Percentiles rank a stretch among this genome's conserved stretches.
phyloP scores from a whole-genome alignment of 2,329 filamentous ascomycete genomes.

The Pseudopyrenochaeta lycopersici region DNA sequence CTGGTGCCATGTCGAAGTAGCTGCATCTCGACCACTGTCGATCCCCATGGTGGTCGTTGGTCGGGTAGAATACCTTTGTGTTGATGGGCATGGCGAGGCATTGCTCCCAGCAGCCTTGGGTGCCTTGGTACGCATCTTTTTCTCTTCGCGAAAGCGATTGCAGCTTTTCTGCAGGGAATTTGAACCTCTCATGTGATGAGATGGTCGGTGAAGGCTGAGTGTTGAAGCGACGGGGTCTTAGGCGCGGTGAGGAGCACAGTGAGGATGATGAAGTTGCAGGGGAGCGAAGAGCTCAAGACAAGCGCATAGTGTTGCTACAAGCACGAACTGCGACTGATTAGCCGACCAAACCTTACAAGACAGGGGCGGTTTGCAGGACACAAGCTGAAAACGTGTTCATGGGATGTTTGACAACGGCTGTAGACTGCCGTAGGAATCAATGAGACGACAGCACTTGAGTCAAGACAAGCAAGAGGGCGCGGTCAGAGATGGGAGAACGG shows the following conservation, averaged over 20 bases:
- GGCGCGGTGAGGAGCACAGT: constrained; percentile 25
- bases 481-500: constrained; percentile 18
- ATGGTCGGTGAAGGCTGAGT: constrained; percentile 18
- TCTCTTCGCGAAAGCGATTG: constrained; percentile 26
- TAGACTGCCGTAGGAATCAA: constrained; percentile 42
- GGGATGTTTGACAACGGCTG: constrained; percentile 44
- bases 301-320: constrained; percentile 41
- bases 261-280: constrained; percentile 34
- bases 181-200: constrained; percentile 36
- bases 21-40: constrained; percentile 21
- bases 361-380: constrained; percentile 48
- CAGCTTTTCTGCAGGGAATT: constrained; percentile 31
- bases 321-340: constrained; percentile 48
- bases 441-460: constrained; percentile 39
- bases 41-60: constrained; percentile 20
- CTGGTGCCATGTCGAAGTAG: constrained; percentile 34
- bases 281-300: constrained; percentile 40
- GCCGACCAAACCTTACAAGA: constrained; percentile 49
- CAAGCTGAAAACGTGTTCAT: constrained; percentile 50
- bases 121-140: constrained; percentile 42
- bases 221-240: constrained; percentile 17
- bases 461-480: constrained; percentile 40
- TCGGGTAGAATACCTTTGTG: constrained; percentile 25
- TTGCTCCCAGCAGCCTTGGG: constrained; percentile 40
- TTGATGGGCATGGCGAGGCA: constrained; percentile 29